phyloP scores from a whole-genome alignment of 352 stramenopile genomes.

The Globisporangium radiosum region DNA sequence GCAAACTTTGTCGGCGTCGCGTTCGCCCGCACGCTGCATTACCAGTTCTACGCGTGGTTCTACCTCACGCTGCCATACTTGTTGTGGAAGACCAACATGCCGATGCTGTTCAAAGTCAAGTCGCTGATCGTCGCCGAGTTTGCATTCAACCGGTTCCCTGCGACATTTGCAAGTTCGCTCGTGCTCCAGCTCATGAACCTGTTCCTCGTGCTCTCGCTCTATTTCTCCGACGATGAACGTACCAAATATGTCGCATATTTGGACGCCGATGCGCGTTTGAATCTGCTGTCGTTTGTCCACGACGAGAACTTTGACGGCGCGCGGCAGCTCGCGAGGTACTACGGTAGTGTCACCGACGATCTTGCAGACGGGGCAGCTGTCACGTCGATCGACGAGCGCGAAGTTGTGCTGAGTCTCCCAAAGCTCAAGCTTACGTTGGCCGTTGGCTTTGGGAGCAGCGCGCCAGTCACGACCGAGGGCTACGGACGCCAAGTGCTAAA shows the following conservation, averaged over 20 bases:
- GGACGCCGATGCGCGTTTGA: constrained; percentile 64
- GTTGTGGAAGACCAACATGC: constrained; percentile 87
- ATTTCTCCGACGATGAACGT: constrained; percentile 48
- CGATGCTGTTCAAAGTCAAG: constrained; percentile 79
- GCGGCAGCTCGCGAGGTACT: constrained; percentile 72
- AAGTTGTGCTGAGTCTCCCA: constrained; percentile 63
- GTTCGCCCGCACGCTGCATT: constrained; percentile 96
- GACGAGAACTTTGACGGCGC: constrained; percentile 70
- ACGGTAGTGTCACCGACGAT: constrained; percentile 76
- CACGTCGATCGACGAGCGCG: constrained; percentile 77
- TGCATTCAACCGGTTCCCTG: constrained; percentile 96
- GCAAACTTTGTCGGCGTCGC: constrained; percentile 97
- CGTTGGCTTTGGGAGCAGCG: constrained; percentile 75
- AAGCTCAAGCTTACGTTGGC: constrained; percentile 83
- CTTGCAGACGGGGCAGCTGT: constrained; percentile 51
- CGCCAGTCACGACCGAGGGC: constrained; percentile 61
- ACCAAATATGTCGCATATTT: constrained; percentile 65
- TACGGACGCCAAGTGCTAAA: constrained; percentile 65
- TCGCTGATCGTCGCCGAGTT: constrained; percentile 79
- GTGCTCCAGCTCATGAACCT: constrained; percentile 91
- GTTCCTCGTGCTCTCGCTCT: constrained; percentile 76
- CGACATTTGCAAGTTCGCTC: constrained; percentile 86
- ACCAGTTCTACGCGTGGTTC: constrained; percentile 98
- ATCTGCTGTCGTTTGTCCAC: constrained; percentile 70
- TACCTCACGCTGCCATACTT: constrained; percentile 94